A percentile compares a stretch with the other conserved stretches of the same genome.
Conservation (phyloP, 2,329 filamentous ascomycete species). For the Trichophyton mentagrophytes region DNA sequence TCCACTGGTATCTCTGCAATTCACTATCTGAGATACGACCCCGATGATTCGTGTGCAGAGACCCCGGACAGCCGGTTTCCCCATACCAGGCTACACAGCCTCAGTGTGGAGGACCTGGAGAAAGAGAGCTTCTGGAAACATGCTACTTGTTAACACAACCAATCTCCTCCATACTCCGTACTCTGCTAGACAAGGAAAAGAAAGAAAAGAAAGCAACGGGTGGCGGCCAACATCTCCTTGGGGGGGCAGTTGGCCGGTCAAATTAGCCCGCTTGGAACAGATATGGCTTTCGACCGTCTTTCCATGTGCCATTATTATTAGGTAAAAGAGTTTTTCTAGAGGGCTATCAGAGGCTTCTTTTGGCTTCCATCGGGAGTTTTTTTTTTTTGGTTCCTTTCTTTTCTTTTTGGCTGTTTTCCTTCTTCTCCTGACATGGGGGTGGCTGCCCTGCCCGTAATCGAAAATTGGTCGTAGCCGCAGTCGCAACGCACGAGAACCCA, state of each 20-base stretch:
- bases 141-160: background rate
- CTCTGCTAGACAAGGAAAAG: background rate
- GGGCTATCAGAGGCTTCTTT: background rate
- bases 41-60: constrained; percentile 13
- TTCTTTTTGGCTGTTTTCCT: background rate
- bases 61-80: constrained; percentile 27
- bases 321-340: background rate
- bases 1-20: constrained; percentile 29
- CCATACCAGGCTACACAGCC: constrained; percentile 21
- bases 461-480: background rate
- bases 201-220: no score
- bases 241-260: background rate
- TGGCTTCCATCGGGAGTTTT: background rate
- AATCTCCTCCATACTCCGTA: no score
- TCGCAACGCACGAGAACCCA: background rate
- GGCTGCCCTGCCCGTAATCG: background rate
- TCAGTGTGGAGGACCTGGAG: constrained; percentile 26
- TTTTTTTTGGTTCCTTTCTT: background rate
- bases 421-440: background rate
- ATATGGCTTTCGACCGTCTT: background rate
- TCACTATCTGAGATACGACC: constrained; percentile 26
- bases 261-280: background rate
- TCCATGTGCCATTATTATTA: background rate
- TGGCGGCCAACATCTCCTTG: no score
- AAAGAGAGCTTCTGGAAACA: constrained; percentile 23